phyloP scores from a whole-genome alignment of 305 asterid species.

The Solanum hybrid region DNA sequence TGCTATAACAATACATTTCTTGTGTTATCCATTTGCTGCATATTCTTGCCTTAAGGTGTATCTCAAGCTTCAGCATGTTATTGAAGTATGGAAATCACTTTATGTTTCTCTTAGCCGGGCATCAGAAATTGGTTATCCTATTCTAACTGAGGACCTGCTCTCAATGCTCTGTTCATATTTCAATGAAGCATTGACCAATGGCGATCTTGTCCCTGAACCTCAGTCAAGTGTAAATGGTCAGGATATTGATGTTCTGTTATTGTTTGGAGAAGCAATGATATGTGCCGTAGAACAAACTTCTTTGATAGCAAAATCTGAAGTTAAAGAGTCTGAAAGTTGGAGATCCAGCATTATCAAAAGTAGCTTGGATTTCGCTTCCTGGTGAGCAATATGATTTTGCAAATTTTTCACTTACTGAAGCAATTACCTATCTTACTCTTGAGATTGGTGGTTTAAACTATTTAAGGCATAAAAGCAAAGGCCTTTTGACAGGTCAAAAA shows the following conservation, averaged over 20 bases:
- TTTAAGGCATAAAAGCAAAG: neutral
- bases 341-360: constrained; percentile 20
- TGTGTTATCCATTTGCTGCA: constrained; percentile 49
- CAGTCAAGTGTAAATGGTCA: constrained; percentile 20
- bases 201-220: constrained; percentile 18
- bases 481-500: neutral
- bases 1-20: constrained; percentile 34
- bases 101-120: constrained; percentile 31
- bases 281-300: constrained; percentile 38
- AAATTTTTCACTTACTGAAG: neutral
- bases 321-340: constrained; percentile 19
- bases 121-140: constrained; percentile 20
- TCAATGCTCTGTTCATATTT: constrained; percentile 30
- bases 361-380: constrained; percentile 40
- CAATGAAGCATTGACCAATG: constrained; percentile 19
- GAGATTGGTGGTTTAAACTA: neutral
- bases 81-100: constrained; percentile 46
- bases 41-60: constrained; percentile 25
- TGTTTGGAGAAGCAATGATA: constrained; percentile 36
- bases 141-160: constrained; percentile 38
- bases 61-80: constrained; percentile 26
- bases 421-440: neutral
- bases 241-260: constrained; percentile 19
- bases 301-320: constrained; percentile 20
- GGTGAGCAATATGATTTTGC: constrained; percentile 30